Evolutionary conservation across 805 yeast species (phyloP).

Genomic region (Candida quercuum): DNA sequence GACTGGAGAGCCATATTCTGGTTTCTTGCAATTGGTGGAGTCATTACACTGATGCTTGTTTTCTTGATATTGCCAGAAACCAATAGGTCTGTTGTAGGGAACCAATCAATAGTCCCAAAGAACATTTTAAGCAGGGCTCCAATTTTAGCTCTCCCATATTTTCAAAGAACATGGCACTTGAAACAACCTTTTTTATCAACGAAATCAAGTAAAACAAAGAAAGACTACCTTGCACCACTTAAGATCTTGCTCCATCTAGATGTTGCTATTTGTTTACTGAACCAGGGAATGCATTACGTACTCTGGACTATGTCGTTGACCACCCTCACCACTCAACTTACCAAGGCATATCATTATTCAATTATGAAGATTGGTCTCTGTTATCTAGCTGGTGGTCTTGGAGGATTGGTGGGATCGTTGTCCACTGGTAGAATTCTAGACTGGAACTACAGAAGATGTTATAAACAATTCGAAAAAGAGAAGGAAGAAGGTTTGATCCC

Average conservation of each 20-base stretch:
- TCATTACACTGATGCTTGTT: conserved; percentile 32
- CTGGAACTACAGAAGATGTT: conserved; percentile 33
- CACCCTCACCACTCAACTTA: conserved; percentile 41
- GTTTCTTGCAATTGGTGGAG: conserved; percentile 66
- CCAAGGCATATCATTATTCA: conserved; percentile 38
- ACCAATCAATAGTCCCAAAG: conserved; percentile 58
- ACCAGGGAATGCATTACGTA: conserved; percentile 60
- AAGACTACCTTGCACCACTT: conserved; percentile 34
- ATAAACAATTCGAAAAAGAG: conserved; percentile 14
- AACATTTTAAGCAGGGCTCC: conserved; percentile 39
- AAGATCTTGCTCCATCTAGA: conserved; percentile 38
- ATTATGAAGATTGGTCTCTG: conserved; percentile 59
- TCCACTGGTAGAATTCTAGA: conserved; percentile 52
- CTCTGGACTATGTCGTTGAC: conserved; percentile 54
- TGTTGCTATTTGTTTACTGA: conserved; percentile 44
- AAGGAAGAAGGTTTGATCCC: conserved; percentile 17
- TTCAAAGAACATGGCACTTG: conserved; percentile 20
- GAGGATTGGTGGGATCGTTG: conserved; percentile 55
- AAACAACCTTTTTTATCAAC: conserved; percentile 28
- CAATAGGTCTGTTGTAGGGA: conserved; percentile 64
- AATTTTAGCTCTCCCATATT: conserved; percentile 22
- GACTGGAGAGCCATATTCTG: conserved; percentile 79
- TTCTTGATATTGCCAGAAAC: conserved; percentile 66
- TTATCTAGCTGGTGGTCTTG: conserved; percentile 67
- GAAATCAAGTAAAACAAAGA: conserved; percentile 16